Conservation (phyloP, 2,329 filamentous ascomycete species). For the Parascedosporium putredinis region DNA sequence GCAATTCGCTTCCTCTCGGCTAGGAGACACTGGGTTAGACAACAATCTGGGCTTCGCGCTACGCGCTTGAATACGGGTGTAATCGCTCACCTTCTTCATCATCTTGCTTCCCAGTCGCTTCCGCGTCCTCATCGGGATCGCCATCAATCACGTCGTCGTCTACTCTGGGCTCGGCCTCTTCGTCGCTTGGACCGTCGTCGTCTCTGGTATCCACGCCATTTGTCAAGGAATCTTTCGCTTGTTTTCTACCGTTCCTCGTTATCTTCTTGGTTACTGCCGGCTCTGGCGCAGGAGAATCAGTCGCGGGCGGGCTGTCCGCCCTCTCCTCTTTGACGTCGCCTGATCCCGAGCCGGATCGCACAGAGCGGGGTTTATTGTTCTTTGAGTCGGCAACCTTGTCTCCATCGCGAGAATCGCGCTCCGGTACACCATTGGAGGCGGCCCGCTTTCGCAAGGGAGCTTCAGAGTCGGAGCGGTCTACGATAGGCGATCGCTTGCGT, state of each 20-base stretch:
- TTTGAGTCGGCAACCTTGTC: constrained; percentile 12
- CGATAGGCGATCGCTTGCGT: constrained; percentile 37
- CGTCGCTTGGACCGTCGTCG: constrained; percentile 12
- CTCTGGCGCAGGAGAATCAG: constrained; percentile 21
- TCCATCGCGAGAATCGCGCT: constrained; percentile 20
- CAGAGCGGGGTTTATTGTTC: constrained; percentile 8
- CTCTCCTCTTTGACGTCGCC: constrained; percentile 20
- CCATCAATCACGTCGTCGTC: constrained; percentile 16
- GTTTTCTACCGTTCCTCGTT: constrained; percentile 30
- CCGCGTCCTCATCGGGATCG: constrained; percentile 44
- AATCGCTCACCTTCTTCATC: constrained; percentile 8
- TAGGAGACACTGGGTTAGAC: too few relatives aligned
- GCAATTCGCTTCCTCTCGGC: constrained; percentile 71
- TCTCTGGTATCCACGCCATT: constrained; percentile 16
- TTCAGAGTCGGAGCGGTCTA: constrained; percentile 33
- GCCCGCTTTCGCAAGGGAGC: constrained; percentile 44
- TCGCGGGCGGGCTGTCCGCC: constrained; percentile 20
- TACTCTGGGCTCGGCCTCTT: constrained; percentile 13
- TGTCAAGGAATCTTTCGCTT: constrained; percentile 20
- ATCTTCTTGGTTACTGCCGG: constrained; percentile 26
- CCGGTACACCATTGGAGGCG: constrained; percentile 32
- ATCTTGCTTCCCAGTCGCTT: constrained; percentile 47
- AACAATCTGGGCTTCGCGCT: background rate
- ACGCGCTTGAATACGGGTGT: constrained; percentile 8
- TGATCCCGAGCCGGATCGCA: constrained; percentile 9